Conservation (phyloP, 2,329 filamentous ascomycete genomes). For the Alternaria sp. region DNA sequence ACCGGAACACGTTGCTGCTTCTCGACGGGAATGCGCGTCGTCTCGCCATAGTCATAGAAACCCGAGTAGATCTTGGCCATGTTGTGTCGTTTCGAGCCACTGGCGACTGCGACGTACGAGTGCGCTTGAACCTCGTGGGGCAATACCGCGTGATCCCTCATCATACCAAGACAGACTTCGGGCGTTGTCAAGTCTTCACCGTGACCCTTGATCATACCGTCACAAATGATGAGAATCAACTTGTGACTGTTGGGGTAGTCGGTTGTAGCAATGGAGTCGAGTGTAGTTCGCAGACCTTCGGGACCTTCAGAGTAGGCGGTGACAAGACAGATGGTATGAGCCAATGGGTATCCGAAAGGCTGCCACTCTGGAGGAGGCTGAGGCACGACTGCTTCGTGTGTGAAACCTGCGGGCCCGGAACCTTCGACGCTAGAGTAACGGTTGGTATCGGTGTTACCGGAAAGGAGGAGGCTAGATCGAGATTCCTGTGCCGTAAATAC, state of each 20-base stretch:
- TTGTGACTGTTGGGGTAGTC: constrained; percentile 99
- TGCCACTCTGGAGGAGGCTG: constrained; percentile 97
- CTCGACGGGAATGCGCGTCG: constrained; percentile 78
- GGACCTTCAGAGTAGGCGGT: constrained; percentile 97
- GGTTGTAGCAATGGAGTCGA: constrained; percentile 95
- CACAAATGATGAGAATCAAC: constrained; percentile 92
- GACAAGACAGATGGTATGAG: constrained; percentile 91
- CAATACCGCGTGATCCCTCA: constrained; percentile 84
- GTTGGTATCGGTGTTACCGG: constrained; percentile 50
- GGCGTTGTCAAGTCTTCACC: constrained; percentile 87
- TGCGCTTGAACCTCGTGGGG: constrained; percentile 85
- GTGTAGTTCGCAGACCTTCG: constrained; percentile 87
- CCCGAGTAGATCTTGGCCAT: constrained; percentile 99
- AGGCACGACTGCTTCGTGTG: constrained; percentile 93
- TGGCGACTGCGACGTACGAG: constrained; percentile 96
- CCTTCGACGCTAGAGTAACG: constrained; percentile 68
- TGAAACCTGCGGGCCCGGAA: constrained; percentile 88
- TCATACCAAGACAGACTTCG: constrained; percentile 89
- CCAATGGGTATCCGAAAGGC: constrained; percentile 93
- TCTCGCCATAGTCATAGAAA: constrained; percentile 93
- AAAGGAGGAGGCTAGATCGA: constrained; percentile 53
- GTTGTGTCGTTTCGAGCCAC: constrained; percentile 96
- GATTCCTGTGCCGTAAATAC: constrained; percentile 39
- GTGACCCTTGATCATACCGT: constrained; percentile 95
- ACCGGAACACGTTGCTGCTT: constrained; percentile 98